Evolutionary conservation across 371 early-diverging fungal genomes (phyloP).

Genomic region (Mortierella sp.): DNA sequence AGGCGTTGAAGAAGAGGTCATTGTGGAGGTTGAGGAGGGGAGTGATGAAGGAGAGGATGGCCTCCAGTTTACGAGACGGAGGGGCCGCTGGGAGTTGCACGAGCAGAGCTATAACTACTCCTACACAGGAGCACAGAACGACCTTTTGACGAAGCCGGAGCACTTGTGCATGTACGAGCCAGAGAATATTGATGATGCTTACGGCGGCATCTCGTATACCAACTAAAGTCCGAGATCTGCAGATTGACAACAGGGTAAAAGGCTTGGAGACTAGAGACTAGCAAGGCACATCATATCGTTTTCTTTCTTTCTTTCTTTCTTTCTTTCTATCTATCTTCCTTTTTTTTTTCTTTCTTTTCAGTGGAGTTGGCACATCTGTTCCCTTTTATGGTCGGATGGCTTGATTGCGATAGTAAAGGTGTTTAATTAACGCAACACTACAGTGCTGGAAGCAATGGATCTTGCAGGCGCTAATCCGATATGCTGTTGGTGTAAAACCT

Average conservation of each 20-base stretch:
- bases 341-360: background rate
- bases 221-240: constrained; percentile 3
- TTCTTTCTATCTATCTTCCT: background rate
- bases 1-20: constrained; percentile 13
- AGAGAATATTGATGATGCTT: constrained; percentile 52
- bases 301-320: background rate
- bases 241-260: too few relatives aligned
- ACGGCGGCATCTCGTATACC: constrained; percentile 40
- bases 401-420: background rate
- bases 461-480: too few relatives aligned
- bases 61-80: constrained; percentile 58
- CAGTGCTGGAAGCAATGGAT: too few relatives aligned
- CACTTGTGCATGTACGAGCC: constrained; percentile 79
- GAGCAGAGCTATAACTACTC: constrained; percentile 93
- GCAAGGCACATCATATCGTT: too few relatives aligned
- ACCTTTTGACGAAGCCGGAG: constrained; percentile 72
- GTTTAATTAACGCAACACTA: too few relatives aligned
- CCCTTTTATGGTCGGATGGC: background rate
- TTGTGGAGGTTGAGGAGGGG: constrained; percentile 20
- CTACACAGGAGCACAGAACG: constrained; percentile 65
- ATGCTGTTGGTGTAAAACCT: too few relatives aligned
- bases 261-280: too few relatives aligned
- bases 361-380: background rate
- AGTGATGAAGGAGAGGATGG: constrained; percentile 37
- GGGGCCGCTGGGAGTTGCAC: constrained; percentile 89